Conservation (phyloP, 768 basidiomycete genomes). For the Scleroderma citrinum region DNA sequence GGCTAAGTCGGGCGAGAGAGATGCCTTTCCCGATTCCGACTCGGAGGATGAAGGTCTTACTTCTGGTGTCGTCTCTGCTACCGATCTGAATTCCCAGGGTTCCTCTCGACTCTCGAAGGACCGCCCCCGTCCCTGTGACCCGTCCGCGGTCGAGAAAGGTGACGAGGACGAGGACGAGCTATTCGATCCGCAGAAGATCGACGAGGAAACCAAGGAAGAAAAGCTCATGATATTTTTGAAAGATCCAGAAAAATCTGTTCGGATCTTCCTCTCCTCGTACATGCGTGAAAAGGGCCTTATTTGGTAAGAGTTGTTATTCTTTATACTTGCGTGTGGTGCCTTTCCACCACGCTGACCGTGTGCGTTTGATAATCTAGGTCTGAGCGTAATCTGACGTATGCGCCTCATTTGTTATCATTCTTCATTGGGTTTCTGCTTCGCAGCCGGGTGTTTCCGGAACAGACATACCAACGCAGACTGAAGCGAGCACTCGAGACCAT, state of each 20-base stretch:
- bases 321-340: not conserved
- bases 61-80: constrained; percentile 7
- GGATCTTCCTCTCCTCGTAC: constrained; percentile 66
- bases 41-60: constrained; percentile 22
- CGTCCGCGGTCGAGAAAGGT: constrained; percentile 12
- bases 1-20: constrained; percentile 24
- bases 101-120: constrained; percentile 10
- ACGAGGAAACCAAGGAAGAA: constrained; percentile 36
- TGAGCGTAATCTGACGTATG: constrained; percentile 41
- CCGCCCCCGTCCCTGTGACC: constrained; percentile 19
- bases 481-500: constrained; percentile 41
- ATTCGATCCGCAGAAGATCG: constrained; percentile 28
- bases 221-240: constrained; percentile 49
- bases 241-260: constrained; percentile 52
- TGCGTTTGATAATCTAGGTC: constrained; percentile 27
- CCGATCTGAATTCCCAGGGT: not conserved
- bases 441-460: constrained; percentile 48
- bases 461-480: constrained; percentile 38
- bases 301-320: constrained; percentile 42
- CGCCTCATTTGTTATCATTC: constrained; percentile 52
- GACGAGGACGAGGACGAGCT: constrained; percentile 33
- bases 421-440: constrained; percentile 59
- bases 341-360: not conserved
- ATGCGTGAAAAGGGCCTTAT: constrained; percentile 63
- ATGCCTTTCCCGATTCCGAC: constrained; percentile 31